These are phyloP conservation scores for Venturia effusa DNA, from an alignment of 2,329 filamentous ascomycete genomes.

Conservation along the genomic window DNA sequence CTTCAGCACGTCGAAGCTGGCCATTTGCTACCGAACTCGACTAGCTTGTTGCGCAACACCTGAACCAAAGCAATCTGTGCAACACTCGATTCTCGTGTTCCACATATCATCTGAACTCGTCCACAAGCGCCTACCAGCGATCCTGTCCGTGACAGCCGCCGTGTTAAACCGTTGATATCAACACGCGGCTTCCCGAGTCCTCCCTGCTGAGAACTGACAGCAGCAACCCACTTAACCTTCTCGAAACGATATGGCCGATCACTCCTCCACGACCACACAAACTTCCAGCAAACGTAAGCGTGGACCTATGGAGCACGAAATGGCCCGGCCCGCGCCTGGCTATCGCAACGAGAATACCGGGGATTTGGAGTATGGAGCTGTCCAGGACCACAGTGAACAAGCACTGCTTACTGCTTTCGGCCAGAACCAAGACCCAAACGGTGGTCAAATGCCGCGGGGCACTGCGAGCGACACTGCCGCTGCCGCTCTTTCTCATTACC, in stretches of 20 bases:
- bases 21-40: slow-evolving; percentile 3
- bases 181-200: slow-evolving; percentile 2
- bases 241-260: background rate
- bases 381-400: slow-evolving; percentile 20
- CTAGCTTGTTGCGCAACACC: background rate
- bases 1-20: background rate
- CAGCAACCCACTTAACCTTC: background rate
- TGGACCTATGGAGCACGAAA: slow-evolving; percentile 3
- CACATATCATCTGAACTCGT: slow-evolving; percentile 4
- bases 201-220: background rate
- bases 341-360: slow-evolving; percentile 25
- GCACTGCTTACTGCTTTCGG: slow-evolving; percentile 20
- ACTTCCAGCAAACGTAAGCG: slow-evolving; percentile 13
- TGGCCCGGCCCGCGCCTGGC: slow-evolving; percentile 8
- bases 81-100: background rate
- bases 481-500: slow-evolving; percentile 42
- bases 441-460: slow-evolving; percentile 21
- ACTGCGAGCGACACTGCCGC: slow-evolving; percentile 48
- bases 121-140: background rate
- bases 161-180: background rate
- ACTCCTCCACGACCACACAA: slow-evolving; percentile 6
- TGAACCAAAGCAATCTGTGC: slow-evolving; percentile 9
- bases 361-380: slow-evolving; percentile 18
- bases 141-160: background rate
- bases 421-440: slow-evolving; percentile 36